A percentile compares a stretch with the other conserved stretches of the same genome.
Evolutionary conservation across 768 basidiomycete species (phyloP).

Genomic region (Chalciporus pseudorubinellus): DNA sequence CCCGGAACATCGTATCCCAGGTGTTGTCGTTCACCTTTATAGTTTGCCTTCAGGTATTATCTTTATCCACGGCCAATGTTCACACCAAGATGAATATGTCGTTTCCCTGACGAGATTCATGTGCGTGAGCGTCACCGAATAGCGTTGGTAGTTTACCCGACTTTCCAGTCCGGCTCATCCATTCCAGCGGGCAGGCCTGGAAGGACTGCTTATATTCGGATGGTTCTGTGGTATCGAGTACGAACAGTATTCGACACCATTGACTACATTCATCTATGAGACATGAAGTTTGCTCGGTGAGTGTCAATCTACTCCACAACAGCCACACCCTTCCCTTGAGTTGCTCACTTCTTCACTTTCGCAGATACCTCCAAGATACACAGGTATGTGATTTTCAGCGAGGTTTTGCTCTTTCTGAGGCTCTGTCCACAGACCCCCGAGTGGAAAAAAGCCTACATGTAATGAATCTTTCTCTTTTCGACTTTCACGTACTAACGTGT

Average conservation of each 20-base stretch:
- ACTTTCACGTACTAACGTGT: background rate
- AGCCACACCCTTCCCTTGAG: background rate
- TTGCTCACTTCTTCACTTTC: background rate
- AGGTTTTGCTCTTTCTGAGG: background rate
- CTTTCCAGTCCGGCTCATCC: background rate
- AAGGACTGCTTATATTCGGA: conserved; percentile 1
- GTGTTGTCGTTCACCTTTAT: too few species aligned
- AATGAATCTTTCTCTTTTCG: background rate
- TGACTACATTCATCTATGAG: background rate
- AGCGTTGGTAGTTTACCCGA: background rate
- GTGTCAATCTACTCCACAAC: conserved; percentile 12
- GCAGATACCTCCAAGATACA: conserved; percentile 67
- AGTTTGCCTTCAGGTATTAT: too few species aligned
- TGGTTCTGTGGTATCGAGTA: background rate
- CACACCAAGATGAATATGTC: too few species aligned
- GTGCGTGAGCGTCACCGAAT: background rate
- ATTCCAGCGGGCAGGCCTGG: background rate
- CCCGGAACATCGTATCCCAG: too few species aligned
- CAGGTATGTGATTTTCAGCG: conserved; percentile 41
- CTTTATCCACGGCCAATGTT: too few species aligned
- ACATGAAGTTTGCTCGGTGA: conserved; percentile 63
- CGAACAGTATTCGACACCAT: background rate
- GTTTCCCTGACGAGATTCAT: background rate
- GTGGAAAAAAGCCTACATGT: conserved; percentile 41
- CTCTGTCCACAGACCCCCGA: conserved; percentile 55